Evolutionary conservation across 108 stramenopile species (phyloP), one percentile per base, ranked within the genome.

Genomic region (Discostella pseudostelligera): DNA sequence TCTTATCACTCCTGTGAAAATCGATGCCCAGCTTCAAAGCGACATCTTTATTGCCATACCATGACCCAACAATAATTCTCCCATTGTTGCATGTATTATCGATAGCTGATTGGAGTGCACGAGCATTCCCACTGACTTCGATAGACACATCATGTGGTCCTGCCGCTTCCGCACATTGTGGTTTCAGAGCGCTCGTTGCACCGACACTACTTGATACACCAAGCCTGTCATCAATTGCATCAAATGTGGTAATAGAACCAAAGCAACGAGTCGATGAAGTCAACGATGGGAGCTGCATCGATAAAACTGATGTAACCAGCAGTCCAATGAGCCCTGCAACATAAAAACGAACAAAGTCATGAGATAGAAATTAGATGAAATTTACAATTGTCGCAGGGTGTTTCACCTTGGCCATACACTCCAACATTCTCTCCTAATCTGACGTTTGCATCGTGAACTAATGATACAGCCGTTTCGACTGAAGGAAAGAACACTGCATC

Each of bases 401-500:
- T 51, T 24, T 51, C 25, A 51, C 50, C 96, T 74, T 95, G 94
- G 1, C 96, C 96, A 65, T 79, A 91, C 6, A 97, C 91, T 17
- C 83, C 91, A 29, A 95, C 87, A 57, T 82, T 84, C 67, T 97
- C 96, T 59, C 96, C 96, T 8, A 92, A 39, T 56, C 86, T 72
- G 8, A 88, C 65, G 59, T 87, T 69, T 24, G 94, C 92, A 67
- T 97, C 96, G 58, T 97, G 96, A 0, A 95, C 91, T 13, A 97
- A 65, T 3, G 91, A 92, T 43, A 97, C 62, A 0, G 96, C 94
- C 25, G 96, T 97, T 73, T 97, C 96, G 8, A 97, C 88, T 1
- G 94, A 94, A 45, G 96, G 94, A 78, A 97, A 86, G 84, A 94
- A 97, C 8, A 94, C 87, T 3, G 96, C 96, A 81, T 95, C 94